Conservation (phyloP, 257 asterid species). For the Craterostigma plantagineum region DNA sequence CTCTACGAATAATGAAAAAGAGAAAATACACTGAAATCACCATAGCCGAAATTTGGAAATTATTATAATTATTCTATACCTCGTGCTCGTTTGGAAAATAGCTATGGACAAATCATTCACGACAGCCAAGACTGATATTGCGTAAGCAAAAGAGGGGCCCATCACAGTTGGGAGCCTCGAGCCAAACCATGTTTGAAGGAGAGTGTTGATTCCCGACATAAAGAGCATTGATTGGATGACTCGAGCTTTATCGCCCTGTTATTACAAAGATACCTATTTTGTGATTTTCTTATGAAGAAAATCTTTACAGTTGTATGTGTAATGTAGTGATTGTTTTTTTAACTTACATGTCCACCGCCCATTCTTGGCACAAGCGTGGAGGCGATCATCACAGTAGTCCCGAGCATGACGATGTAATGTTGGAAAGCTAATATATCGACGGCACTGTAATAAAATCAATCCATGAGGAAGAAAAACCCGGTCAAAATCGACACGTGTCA, state of each 20-base stretch:
- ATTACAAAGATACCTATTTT: conserved; percentile 5
- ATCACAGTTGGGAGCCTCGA: conserved; percentile 93
- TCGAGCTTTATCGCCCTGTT: conserved; percentile 82
- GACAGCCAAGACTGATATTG: conserved; percentile 48
- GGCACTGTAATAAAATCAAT: conserved; percentile 49
- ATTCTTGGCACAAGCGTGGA: conserved; percentile 57
- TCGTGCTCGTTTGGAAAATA: conserved; percentile 31
- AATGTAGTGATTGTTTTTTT: not conserved
- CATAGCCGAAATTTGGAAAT: conserved; percentile 4
- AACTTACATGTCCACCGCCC: conserved; percentile 88
- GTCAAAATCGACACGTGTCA: not conserved
- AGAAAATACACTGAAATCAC: too few relatives aligned
- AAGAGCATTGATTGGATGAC: conserved; percentile 87
- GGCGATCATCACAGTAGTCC: conserved; percentile 77
- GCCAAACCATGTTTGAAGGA: conserved; percentile 79
- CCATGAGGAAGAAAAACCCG: not conserved
- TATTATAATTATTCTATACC: conserved; percentile 20
- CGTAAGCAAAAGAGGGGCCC: conserved; percentile 87
- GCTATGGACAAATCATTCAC: conserved; percentile 43
- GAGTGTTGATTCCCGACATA: conserved; percentile 83
- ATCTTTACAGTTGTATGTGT: not conserved
- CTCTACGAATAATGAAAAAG: conserved; percentile 38
- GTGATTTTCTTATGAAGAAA: not conserved
- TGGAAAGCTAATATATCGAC: conserved; percentile 65
- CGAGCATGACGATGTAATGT: conserved; percentile 95